Conservation (phyloP, 1,284 basidiomycete genomes). For the Naganishia cerealis region DNA sequence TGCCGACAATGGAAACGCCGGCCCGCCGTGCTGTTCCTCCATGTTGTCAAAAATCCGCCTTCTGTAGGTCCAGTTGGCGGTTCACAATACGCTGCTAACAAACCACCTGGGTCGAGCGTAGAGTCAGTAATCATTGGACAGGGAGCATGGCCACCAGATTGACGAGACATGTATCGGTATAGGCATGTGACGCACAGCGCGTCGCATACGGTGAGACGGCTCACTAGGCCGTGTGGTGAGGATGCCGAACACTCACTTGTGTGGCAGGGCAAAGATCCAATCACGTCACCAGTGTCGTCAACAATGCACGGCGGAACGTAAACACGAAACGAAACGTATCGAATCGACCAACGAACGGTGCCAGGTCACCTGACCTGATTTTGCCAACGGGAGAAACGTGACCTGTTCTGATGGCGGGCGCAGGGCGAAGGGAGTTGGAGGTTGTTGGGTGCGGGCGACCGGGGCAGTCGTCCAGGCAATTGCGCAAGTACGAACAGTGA, state of each 20-base stretch:
- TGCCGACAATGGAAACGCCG: slow-evolving; percentile 8
- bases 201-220: background rate
- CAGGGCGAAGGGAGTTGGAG: background rate
- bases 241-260: background rate
- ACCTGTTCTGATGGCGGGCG: slow-evolving; percentile 5
- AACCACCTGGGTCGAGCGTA: background rate
- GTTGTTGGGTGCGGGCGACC: no score
- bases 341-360: background rate
- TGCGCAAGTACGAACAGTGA: no score
- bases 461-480: no score
- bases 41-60: slow-evolving; percentile 1
- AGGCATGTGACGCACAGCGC: background rate
- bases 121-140: background rate
- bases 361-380: slow-evolving; percentile 30
- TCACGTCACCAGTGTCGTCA: background rate
- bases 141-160: background rate
- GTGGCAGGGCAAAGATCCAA: background rate
- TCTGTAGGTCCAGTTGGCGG: background rate
- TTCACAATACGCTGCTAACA: no score
- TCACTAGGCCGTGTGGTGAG: background rate
- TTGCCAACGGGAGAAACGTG: slow-evolving; percentile 21
- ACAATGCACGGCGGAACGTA: slow-evolving; percentile 8
- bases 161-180: background rate
- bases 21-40: slow-evolving; percentile 10
- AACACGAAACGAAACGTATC: background rate